Base-by-base conservation (phyloP, 2,329 filamentous ascomycete genomes). In the Juglanconis juglandina region DNA sequence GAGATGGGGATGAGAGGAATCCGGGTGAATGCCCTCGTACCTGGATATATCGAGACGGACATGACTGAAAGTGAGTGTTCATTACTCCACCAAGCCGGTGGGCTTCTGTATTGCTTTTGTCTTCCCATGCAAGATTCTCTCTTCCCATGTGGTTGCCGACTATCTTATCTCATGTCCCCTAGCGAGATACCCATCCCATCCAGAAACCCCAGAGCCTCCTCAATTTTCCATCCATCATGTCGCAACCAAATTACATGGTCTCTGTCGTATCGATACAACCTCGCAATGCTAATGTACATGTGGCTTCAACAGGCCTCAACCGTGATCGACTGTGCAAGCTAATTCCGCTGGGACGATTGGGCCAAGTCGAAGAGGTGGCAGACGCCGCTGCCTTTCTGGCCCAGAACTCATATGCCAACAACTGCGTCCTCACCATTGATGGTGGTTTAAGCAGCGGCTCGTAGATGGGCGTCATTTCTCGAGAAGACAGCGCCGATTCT, bases 371-470 rank as follows among this genome's bases (percentile, higher is more conserved):
- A 33, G 92, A 96, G 72, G 84, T 96, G 37, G 91, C 92, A n/a
- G 87, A 93, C 69, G 91, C 92, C 58, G 90, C 89, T 51, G 70
- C 88, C 34, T 96, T 96, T 72, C 80, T 96, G 14, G 88, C 85
- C 35, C 81, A 81, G 51, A 96, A 95, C 72, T 77, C 84, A 64
- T 96, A 94, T 74, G 90, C 91, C 59, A 94, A 94, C 72, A 96
- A 96, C 66, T 95, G 91, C 72, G 81, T 93, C 54, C 79, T 96
- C 55, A 95, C 93, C 72, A 79, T 96, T 34, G 92, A 96, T 73
- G 92, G 92, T 14, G 92, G 92, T 1, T 73, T 96, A 66, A 92
- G 89, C 72, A 90, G 89, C 54, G 74, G 74, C 67, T 90, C 71
- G 80, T 41, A 13, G 13, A 41, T 46, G 39, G 4, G 33, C 13